Base-by-base conservation (phyloP, 192 early-diverging fungal genomes). In the Backusella luteola region DNA sequence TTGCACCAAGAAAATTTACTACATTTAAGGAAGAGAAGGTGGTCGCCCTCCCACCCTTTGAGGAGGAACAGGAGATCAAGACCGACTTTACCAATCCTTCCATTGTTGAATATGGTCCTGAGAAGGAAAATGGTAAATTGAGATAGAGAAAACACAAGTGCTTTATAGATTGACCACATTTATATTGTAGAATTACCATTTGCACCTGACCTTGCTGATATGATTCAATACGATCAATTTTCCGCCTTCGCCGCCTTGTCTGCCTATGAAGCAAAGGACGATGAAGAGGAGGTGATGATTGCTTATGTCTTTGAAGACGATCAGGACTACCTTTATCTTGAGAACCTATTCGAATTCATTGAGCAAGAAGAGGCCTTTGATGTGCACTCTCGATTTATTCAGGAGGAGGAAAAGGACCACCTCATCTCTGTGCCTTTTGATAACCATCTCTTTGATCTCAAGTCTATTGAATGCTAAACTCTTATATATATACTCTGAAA, bases 71-170 rank as follows among this genome's bases (percentile, higher is more conserved):
- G 68, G 44, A 53, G 8, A 11, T 34, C 34, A 8, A 6, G 0
- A n/a, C 53, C 29, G 59, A 75, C 34, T 23, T 44, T 8, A 7
- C n/a, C 19, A 21, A 15, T 23, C 38, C 56, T 21, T 44, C 53
- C 0, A 35, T 66, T 38, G 23, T 73, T 36, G 72, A 73, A 59
- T 75, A 44, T 68, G 74, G 39, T 19, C 63, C 59, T 34, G 41
- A 34, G 7, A 73, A 59, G 15, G 72, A 73, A 17, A 73, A 23
- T 6, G 72, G 72, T 73, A 53, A 73, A 68, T 4, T 2, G 19
- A 35, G 7, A 38, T 6, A 29, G 1, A 41, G n/a, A 34, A 26
- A 32, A 12, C 21, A 26, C 12, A 35, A 1, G 3, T 9, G 12
- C 7, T n/a, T 67, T 46, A 5, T 44, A 32, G 26, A 41, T n/a